Base-by-base conservation (phyloP, 805 yeast genomes). In the Wickerhamiella kazuoi region DNA sequence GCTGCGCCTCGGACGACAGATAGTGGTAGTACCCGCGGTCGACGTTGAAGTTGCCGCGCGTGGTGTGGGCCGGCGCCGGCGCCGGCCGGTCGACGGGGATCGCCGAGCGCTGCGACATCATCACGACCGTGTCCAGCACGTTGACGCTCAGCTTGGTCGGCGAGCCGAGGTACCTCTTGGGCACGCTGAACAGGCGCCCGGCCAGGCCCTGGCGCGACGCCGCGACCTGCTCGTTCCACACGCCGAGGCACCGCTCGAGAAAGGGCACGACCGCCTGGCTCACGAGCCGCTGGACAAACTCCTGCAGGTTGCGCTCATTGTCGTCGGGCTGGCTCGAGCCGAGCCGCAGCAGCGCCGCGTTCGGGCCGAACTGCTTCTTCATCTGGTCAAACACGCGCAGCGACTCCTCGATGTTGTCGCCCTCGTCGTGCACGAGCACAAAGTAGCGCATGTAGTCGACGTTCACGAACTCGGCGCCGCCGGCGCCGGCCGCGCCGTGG, bases 141-240 rank as follows among this genome's bases (percentile, higher is more conserved):
- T 42, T 42, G 3, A 31, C 31, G 17, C 15, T 30, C 13, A 40
- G 36, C 19, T 40, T 40, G 23, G 34, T 21, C 11, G 43, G 37
- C 21, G 34, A 30, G n/a, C 35, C 21, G 11, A 68, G 70, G 62
- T 80, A 70, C 45, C 72, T 71, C 43, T 66, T 71, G 24, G 77
- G 74, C 2, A 68, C 90, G 39, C 69, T 71, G 58, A 77, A 81
- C 46, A 76, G 69, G 42, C 86, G 61, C 15, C 82, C 79, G 0
- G 93, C 70, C 17, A 81, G 60, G 20, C 93, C 80, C 46, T 74
- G 74, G 44, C 86, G 68, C 3, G 93, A 86, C 31, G 74, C 71
- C 13, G 83, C 70, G 3, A 79, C 67, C 50, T 75, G 80, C 48
- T 84, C 94, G 43, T 77, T 86, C 96, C 96, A 86, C 13, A 69